Percentiles rank a stretch among this genome's conserved stretches.
Evolutionary conservation across 495 filamentous ascomycete species (phyloP).

Genomic region (Trichoderma parareesei): DNA sequence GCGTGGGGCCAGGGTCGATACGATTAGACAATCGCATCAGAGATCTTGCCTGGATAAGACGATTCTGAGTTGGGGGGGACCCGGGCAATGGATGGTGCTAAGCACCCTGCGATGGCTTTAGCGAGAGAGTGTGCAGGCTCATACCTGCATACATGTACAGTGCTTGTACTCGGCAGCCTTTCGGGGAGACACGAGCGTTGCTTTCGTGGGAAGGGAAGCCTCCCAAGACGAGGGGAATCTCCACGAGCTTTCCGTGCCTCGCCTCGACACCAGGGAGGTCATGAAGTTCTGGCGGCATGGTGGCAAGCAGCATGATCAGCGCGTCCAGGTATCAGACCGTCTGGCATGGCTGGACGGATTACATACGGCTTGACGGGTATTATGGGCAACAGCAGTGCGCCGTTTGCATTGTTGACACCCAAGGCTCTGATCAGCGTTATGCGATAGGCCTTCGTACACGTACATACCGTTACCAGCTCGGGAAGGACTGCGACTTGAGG

Average conservation of each 20-base stretch:
- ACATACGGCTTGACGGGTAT: not conserved
- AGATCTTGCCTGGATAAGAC: slow-evolving; percentile 10
- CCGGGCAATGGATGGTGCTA: slow-evolving; percentile 3
- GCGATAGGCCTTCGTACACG: not conserved
- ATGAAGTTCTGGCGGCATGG: not conserved
- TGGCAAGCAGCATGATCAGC: not conserved
- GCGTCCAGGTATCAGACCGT: not conserved
- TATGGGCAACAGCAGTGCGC: not conserved
- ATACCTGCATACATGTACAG: not conserved
- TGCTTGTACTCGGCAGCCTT: not conserved
- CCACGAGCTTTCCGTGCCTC: not conserved
- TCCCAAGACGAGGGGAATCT: not conserved
- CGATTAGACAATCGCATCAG: slow-evolving; percentile 10
- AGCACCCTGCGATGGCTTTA: slow-evolving; percentile 1
- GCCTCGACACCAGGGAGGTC: not conserved
- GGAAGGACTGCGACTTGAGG: not conserved
- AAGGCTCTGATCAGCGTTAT: not conserved
- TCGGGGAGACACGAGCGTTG: not conserved
- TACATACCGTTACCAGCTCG: not conserved
- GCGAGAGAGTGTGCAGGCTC: not conserved
- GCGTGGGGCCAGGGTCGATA: slow-evolving; percentile 2
- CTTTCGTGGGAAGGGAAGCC: not conserved
- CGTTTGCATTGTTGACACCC: not conserved
- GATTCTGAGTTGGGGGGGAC: slow-evolving; percentile 8
- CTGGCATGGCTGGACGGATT: not conserved